Conservation (phyloP, 1,284 basidiomycete species). For the Tilletia indica region DNA sequence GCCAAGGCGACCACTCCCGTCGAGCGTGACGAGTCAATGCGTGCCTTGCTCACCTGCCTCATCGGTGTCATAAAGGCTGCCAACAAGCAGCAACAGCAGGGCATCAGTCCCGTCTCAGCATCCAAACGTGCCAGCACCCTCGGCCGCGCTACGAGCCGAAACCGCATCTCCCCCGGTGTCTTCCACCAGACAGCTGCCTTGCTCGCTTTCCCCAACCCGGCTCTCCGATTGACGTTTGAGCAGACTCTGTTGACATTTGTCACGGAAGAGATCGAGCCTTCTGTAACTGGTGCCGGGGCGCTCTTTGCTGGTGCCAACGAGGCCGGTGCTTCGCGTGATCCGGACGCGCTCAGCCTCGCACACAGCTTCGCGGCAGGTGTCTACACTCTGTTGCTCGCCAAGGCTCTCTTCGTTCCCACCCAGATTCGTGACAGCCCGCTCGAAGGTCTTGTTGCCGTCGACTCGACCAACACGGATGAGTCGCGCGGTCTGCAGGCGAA, state of each 20-base stretch:
- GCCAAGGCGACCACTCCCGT: constrained; percentile 15
- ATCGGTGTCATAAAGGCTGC: constrained; percentile 16
- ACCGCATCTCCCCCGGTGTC: constrained; percentile 35
- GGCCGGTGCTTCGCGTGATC: constrained; percentile 18
- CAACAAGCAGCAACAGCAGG: background rate
- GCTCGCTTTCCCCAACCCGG: constrained; percentile 39
- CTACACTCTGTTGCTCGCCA: constrained; percentile 40
- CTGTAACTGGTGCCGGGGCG: constrained; percentile 20
- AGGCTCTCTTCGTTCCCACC: constrained; percentile 34
- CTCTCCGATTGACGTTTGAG: constrained; percentile 40
- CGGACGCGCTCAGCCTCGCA: constrained; percentile 22
- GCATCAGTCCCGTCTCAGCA: too few relatives aligned
- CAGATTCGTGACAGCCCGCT: constrained; percentile 45
- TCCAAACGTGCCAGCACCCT: background rate
- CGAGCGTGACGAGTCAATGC: constrained; percentile 18
- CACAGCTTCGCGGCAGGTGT: constrained; percentile 46
- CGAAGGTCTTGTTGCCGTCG: constrained; percentile 58
- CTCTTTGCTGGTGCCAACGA: constrained; percentile 20
- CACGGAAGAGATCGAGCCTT: constrained; percentile 34
- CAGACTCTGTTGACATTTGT: constrained; percentile 45
- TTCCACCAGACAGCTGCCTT: constrained; percentile 36
- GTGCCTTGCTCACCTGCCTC: constrained; percentile 8
- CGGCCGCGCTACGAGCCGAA: constrained; percentile 21
- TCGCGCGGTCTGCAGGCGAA: constrained; percentile 37
- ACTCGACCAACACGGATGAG: constrained; percentile 59